Evolutionary conservation across 345 rosid species (phyloP), one percentile per base, ranked within the genome.

Genomic region (Erucastrum elatum): DNA sequence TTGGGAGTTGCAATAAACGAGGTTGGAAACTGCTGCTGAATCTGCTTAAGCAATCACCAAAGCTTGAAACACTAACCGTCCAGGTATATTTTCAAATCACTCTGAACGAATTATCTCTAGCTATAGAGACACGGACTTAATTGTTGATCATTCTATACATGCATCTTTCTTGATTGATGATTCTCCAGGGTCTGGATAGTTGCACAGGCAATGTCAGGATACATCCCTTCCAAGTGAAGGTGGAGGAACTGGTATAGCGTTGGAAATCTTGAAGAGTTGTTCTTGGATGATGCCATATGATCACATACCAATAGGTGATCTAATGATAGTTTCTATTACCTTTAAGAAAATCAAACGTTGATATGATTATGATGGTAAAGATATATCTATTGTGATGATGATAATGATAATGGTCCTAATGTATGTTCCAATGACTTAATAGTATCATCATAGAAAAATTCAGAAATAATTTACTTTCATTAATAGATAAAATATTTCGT

Each of bases 11-110:
- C 8, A 37, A 66, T 6, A 0, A 55, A 1, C 58, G 15, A 55
- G 65, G 78, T 6, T 75, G 72, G 72, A 37, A 6, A 3, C 2
- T 75, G 21, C 41, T 75, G 3, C 30, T 56, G 5, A 0, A n/a
- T 53, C 17, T 75, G 71, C 16, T 65, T 55, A n/a, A 53, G 17
- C 29, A 75, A 17, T 53, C 65, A 66, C 56, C 78, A 10, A 75
- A 75, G 30, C 58, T 75, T 35, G 17, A 66, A 66, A 66, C 78
- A n/a, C 29, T 75, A 26, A 55, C 12, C 21, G 4, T 74, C 53
- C 8, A 73, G 77, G 68, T 63, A 72, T 53, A 53, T 31, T 31
- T 31, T 3, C 13, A 70, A 16, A 39, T 8, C 46, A 39, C 12
- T 39, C 11, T 39, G 46, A 39, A 39, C 10, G 46, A 9, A 8